Percentiles rank a stretch among this genome's conserved stretches.
Evolutionary conservation across 805 yeast species (phyloP).

Genomic region (Lipomyces starkeyi): DNA sequence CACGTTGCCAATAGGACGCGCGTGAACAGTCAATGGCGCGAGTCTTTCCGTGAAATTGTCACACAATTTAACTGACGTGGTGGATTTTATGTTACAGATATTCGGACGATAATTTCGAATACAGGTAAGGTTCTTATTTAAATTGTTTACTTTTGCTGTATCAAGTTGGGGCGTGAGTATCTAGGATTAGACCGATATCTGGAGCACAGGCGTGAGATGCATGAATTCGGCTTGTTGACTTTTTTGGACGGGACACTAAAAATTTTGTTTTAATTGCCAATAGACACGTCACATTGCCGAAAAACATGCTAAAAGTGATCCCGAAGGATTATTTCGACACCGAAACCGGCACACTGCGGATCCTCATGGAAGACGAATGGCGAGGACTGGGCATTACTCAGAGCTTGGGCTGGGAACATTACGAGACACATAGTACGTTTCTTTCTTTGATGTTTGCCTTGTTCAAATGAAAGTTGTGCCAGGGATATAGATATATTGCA

Average conservation of each 20-base stretch:
- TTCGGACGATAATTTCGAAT: constrained; percentile 89
- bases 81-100: constrained; percentile 54
- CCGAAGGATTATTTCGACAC: constrained; percentile 93
- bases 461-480: neutral
- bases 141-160: neutral
- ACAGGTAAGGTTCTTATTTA: constrained; percentile 50
- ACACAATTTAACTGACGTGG: neutral
- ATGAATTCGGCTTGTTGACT: neutral
- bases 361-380: constrained; percentile 96
- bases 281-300: constrained; percentile 95
- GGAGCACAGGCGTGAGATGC: neutral
- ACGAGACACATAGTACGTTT: constrained; percentile 78
- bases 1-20: neutral
- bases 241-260: neutral
- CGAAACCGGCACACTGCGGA: constrained; percentile 91
- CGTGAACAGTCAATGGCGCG: neutral
- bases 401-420: constrained; percentile 96
- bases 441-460: neutral
- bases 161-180: neutral
- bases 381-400: constrained; percentile 97
- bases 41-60: neutral
- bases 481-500: neutral
- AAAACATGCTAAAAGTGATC: constrained; percentile 89
- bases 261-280: neutral
- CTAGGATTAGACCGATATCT: neutral